Evolutionary conservation across 202 grass and related monocot species (phyloP).

Genomic region (Setaria viridis): DNA sequence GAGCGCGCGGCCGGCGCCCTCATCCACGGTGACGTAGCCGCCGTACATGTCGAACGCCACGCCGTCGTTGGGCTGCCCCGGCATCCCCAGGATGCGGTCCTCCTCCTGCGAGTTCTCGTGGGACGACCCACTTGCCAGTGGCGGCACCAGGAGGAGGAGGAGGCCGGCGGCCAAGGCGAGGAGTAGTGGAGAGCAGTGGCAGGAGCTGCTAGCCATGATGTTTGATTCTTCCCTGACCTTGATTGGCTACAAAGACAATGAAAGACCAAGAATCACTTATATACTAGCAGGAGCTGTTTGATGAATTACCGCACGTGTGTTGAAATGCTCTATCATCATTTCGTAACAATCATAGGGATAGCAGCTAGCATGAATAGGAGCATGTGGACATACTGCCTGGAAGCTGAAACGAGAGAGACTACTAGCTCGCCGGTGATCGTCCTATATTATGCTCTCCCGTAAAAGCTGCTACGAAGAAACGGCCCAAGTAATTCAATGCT

Average conservation of each 20-base stretch:
- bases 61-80: conserved; percentile 56
- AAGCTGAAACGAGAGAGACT: too few species aligned
- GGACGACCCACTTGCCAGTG: not conserved
- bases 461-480: too few species aligned
- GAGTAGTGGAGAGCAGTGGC: not conserved
- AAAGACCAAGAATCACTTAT: not conserved
- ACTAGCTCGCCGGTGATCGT: too few species aligned
- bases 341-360: too few species aligned
- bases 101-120: not conserved
- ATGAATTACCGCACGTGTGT: not conserved
- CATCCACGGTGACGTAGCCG: conserved; percentile 81
- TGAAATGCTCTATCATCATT: too few species aligned
- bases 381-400: too few species aligned
- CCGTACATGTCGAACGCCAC: conserved; percentile 75
- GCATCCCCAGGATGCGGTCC: conserved; percentile 73
- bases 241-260: not conserved
- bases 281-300: not conserved
- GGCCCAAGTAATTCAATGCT: too few species aligned
- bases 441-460: too few species aligned
- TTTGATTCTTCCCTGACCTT: not conserved
- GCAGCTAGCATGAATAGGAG: too few species aligned
- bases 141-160: too few species aligned
- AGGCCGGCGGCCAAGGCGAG: not conserved
- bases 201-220: not conserved
- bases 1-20: conserved; percentile 55